Percentiles rank a stretch among this genome's conserved stretches.
Conservation (phyloP, 345 rosid species). For the Ceriops decandra region DNA sequence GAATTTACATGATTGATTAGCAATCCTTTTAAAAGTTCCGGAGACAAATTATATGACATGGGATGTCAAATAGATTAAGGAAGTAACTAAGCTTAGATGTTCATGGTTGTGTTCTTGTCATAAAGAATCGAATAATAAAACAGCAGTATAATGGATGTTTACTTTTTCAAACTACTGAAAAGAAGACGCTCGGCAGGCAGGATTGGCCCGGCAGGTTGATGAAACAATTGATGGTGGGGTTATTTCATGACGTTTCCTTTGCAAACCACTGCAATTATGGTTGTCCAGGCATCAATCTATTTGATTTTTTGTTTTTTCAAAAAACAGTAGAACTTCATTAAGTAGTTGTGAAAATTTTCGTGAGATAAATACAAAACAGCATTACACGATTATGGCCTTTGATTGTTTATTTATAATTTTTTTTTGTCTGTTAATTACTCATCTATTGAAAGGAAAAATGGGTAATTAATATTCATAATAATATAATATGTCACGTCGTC, state of each 20-base stretch:
- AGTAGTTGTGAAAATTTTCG: too few species aligned
- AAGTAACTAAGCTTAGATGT: background rate
- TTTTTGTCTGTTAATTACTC: too few species aligned
- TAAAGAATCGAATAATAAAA: background rate
- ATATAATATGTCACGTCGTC: too few species aligned
- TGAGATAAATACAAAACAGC: too few species aligned
- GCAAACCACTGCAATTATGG: conserved; percentile 20
- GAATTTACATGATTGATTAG: too few species aligned
- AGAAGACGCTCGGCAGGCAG: conserved; percentile 30
- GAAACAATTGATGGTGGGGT: conserved; percentile 33
- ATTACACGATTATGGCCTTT: too few species aligned
- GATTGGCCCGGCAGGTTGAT: conserved; percentile 20
- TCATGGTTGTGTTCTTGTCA: background rate
- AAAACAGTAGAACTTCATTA: too few species aligned
- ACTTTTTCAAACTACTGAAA: background rate
- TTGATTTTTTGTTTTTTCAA: background rate
- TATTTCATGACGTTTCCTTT: conserved; percentile 33
- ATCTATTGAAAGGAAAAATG: too few species aligned
- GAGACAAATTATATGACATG: too few species aligned
- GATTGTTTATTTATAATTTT: background rate
- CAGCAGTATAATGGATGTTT: background rate
- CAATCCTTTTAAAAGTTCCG: too few species aligned
- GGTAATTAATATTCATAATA: too few species aligned
- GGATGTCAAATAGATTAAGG: too few species aligned
- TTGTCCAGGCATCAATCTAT: conserved; percentile 22